Percentiles rank a stretch among this genome's conserved stretches.
Evolutionary conservation across 768 basidiomycete species (phyloP).

Genomic region (Agaricus sinodeliciosus): DNA sequence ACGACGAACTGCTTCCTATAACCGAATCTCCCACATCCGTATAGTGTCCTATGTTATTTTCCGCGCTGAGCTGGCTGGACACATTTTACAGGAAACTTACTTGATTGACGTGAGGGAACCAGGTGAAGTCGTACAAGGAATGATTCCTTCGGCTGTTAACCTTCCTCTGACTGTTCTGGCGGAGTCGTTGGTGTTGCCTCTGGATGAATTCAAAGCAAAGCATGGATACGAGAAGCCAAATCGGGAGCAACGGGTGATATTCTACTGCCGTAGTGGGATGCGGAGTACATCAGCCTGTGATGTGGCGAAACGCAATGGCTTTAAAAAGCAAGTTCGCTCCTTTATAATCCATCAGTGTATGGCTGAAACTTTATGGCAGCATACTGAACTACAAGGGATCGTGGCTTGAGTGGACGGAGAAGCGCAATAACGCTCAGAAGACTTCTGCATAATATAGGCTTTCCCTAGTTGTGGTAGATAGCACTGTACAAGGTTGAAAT

Average conservation of each 20-base stretch:
- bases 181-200: constrained; percentile 51
- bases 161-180: constrained; percentile 78
- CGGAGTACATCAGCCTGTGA: constrained; percentile 79
- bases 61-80: neutral
- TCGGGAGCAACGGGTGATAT: constrained; percentile 68
- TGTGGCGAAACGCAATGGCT: constrained; percentile 76
- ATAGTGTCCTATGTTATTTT: constrained; percentile 11
- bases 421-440: constrained; percentile 29
- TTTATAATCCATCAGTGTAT: neutral
- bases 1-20: constrained; percentile 76
- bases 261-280: constrained; percentile 88
- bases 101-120: constrained; percentile 92
- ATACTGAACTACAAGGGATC: constrained; percentile 78
- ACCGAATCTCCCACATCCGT: constrained; percentile 73
- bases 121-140: constrained; percentile 85
- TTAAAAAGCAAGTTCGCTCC: constrained; percentile 52
- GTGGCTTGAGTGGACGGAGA: constrained; percentile 81
- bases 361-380: constrained; percentile 23
- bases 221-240: constrained; percentile 73
- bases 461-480: neutral
- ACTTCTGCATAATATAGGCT: neutral
- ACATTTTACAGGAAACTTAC: constrained; percentile 48
- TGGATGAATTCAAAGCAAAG: constrained; percentile 51
- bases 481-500: neutral
- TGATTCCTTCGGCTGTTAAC: constrained; percentile 89